These are phyloP conservation scores for Rhododendron ovatum DNA, from an alignment of 148 eudicot genomes.

Conservation along the genomic window DNA sequence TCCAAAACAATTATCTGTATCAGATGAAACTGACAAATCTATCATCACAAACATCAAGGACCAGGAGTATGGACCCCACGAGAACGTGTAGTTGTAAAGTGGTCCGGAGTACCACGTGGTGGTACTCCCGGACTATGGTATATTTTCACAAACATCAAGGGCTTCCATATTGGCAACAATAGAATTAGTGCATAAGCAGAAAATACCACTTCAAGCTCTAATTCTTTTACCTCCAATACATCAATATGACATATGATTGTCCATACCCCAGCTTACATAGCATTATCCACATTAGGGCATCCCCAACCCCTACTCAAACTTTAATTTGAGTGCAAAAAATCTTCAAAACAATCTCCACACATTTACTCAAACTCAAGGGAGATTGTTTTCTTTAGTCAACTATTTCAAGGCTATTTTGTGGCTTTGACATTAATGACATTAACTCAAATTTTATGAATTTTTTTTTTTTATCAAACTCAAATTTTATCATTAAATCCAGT, in stretches of 20 bases:
- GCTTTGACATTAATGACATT: too few relatives aligned
- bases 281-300: not conserved
- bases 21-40: not conserved
- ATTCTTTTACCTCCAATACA: not conserved
- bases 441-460: not conserved
- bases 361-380: not conserved
- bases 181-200: not conserved
- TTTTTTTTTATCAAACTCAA: too few relatives aligned
- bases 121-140: too few relatives aligned
- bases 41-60: not conserved
- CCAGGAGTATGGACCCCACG: too few relatives aligned
- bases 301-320: not conserved
- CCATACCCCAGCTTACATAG: not conserved
- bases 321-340: not conserved
- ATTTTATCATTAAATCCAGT: not conserved
- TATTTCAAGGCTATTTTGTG: not conserved
- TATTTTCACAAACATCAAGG: not conserved
- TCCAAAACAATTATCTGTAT: conserved; percentile 84
- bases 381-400: not conserved
- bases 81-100: too few relatives aligned
- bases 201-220: not conserved
- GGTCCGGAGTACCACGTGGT: too few relatives aligned
- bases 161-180: not conserved
- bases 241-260: not conserved
- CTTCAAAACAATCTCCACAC: not conserved